Percentiles rank a stretch among this genome's conserved stretches.
phyloP scores from a whole-genome alignment of 768 basidiomycete species.

The Lentinula detonsa region DNA sequence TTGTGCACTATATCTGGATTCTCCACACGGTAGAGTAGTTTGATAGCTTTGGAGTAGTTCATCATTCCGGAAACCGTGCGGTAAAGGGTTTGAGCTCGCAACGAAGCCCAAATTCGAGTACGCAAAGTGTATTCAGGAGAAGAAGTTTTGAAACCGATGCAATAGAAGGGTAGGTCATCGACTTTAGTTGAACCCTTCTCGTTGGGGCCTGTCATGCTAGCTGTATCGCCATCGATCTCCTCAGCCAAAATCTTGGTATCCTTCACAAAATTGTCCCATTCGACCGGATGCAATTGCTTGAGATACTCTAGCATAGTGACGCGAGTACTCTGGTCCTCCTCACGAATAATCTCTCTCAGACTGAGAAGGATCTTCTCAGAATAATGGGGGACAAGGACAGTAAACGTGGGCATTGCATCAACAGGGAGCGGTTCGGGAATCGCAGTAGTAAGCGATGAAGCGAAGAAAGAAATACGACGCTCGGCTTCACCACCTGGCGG shows the following conservation, averaged over 20 bases:
- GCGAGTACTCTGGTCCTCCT: constrained; percentile 94
- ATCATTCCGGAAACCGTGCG: constrained; percentile 99
- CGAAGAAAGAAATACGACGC: constrained; percentile 97
- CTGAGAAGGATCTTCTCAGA: constrained; percentile 98
- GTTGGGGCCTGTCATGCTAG: constrained; percentile 41
- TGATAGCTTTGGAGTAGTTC: constrained; percentile 99
- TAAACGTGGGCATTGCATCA: constrained; percentile 99
- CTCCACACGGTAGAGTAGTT: constrained; percentile 96
- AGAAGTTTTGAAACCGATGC: constrained; percentile 98
- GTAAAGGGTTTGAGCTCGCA: constrained; percentile 97
- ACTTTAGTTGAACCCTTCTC: constrained; percentile 70
- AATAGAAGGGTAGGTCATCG: constrained; percentile 98
- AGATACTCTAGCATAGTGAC: constrained; percentile 97
- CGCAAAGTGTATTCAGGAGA: constrained; percentile 98
- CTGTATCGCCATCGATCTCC: constrained; percentile 64
- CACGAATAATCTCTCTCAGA: constrained; percentile 95
- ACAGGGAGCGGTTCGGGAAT: constrained; percentile 94
- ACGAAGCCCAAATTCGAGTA: constrained; percentile 98
- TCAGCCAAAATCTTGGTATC: constrained; percentile 99
- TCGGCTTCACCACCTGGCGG: constrained; percentile 93
- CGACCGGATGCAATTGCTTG: constrained; percentile 96
- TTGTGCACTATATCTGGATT: constrained; percentile 96
- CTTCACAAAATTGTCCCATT: constrained; percentile 99
- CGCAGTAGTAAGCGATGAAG: constrained; percentile 92
- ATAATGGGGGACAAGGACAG: constrained; percentile 98